Evolutionary conservation across 2,329 filamentous ascomycete species (phyloP).

Genomic region (Sporothrix dimorphospora): DNA sequence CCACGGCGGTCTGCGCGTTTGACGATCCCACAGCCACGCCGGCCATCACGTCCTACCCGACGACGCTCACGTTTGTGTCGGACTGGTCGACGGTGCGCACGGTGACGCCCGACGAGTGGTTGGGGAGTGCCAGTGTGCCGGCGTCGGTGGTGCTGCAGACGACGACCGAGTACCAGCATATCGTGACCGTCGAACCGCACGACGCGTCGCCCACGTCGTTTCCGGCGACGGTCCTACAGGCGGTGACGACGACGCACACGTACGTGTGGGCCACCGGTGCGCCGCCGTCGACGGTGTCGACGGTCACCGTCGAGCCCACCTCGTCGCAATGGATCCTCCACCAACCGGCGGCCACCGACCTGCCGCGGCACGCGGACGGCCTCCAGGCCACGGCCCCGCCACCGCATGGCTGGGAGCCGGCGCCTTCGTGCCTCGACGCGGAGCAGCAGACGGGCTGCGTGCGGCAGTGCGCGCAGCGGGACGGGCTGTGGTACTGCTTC

Average conservation of each 20-base stretch:
- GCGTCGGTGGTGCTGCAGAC: not conserved
- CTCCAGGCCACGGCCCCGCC: not conserved
- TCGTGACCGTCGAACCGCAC: conserved; percentile 15
- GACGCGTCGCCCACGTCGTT: conserved; percentile 13
- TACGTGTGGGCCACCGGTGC: not conserved
- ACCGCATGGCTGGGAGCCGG: not conserved
- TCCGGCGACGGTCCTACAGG: conserved; percentile 11
- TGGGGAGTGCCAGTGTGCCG: not conserved
- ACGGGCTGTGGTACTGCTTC: conserved; percentile 26
- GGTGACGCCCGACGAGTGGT: not conserved
- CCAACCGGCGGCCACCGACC: not conserved
- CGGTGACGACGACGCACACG: conserved; percentile 9
- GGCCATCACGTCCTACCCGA: conserved; percentile 22
- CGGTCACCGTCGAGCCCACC: not conserved
- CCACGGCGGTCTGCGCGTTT: conserved; percentile 16
- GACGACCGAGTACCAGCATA: conserved; percentile 23
- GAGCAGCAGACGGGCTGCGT: conserved; percentile 3
- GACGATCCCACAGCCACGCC: conserved; percentile 16
- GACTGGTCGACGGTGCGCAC: conserved; percentile 1
- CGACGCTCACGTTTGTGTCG: conserved; percentile 22
- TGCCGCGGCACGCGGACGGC: conserved; percentile 4
- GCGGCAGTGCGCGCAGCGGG: conserved; percentile 23
- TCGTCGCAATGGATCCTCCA: conserved; percentile 21
- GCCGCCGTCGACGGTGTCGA: not conserved
- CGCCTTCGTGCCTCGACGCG: not conserved